Percentiles rank a stretch among this genome's conserved stretches.
Evolutionary conservation across 2,329 filamentous ascomycete genomes (phyloP).

Genomic region (Fusarium protoensiforme): DNA sequence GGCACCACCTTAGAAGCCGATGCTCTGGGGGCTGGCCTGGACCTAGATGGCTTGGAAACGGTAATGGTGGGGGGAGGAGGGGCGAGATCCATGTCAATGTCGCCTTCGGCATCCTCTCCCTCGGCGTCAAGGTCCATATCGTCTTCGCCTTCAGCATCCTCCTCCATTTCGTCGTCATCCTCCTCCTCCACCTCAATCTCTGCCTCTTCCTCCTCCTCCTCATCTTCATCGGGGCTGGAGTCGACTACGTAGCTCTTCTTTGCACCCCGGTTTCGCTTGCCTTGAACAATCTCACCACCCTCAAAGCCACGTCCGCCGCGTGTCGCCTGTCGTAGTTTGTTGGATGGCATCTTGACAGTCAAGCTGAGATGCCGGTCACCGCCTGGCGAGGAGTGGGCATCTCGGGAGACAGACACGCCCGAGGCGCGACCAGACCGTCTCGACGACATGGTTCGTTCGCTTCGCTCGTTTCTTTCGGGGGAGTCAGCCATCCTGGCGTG

Average conservation of each 20-base stretch:
- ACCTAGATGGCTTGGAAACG: constrained; percentile 57
- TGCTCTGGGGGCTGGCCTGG: constrained; percentile 49
- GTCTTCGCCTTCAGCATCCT: constrained; percentile 54
- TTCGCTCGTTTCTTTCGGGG: constrained; percentile 50
- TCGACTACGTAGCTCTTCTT: constrained; percentile 72
- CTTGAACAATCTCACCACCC: constrained; percentile 59
- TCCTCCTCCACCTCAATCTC: constrained; percentile 55
- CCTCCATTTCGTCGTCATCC: constrained; percentile 52
- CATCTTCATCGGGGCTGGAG: constrained; percentile 61
- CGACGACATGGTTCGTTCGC: constrained; percentile 59
- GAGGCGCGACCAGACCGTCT: constrained; percentile 62
- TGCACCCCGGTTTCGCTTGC: constrained; percentile 64
- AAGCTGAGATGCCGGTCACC: constrained; percentile 56
- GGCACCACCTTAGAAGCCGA: constrained; percentile 48
- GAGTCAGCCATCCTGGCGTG: constrained; percentile 56
- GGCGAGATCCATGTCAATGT: constrained; percentile 58
- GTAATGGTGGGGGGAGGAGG: constrained; percentile 57
- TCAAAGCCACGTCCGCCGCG: constrained; percentile 54
- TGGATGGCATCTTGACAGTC: constrained; percentile 63
- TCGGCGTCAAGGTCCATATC: constrained; percentile 55
- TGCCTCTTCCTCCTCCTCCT: constrained; percentile 52
- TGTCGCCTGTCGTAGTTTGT: constrained; percentile 63
- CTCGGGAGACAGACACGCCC: constrained; percentile 56
- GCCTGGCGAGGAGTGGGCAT: constrained; percentile 59
- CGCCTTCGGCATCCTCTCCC: constrained; percentile 56